phyloP scores from a whole-genome alignment of 306 rosid genomes.

The Rosa rugosa region DNA sequence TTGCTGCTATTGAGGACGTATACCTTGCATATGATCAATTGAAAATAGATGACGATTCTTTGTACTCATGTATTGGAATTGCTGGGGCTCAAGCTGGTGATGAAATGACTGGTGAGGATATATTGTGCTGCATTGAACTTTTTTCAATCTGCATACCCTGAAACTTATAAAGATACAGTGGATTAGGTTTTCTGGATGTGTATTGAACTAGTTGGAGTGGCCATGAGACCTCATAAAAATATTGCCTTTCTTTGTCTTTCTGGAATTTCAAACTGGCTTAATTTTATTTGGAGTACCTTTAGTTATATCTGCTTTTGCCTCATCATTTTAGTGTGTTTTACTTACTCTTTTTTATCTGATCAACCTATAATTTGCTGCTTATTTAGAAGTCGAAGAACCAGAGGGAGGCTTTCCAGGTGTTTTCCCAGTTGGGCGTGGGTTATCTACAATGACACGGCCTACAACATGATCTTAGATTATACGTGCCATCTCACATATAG shows the following conservation, averaged over 20 bases:
- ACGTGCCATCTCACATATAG: background rate
- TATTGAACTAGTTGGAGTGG: background rate
- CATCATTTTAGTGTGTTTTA: slow-evolving; percentile 7
- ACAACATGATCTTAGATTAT: slow-evolving; percentile 54
- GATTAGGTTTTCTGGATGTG: background rate
- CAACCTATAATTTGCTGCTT: slow-evolving; percentile 41
- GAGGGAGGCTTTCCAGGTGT: slow-evolving; percentile 72
- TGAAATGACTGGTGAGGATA: slow-evolving; percentile 51
- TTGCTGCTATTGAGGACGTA: slow-evolving; percentile 72
- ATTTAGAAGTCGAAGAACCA: slow-evolving; percentile 62
- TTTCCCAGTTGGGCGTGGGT: slow-evolving; percentile 82
- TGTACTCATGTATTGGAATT: slow-evolving; percentile 85
- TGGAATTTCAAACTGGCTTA: no score
- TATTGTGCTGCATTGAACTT: slow-evolving; percentile 23
- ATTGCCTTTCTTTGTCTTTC: background rate
- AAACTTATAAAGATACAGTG: background rate
- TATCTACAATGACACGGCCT: slow-evolving; percentile 95
- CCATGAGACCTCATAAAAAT: background rate
- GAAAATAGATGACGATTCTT: slow-evolving; percentile 79
- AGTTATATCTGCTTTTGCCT: background rate
- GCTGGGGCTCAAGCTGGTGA: slow-evolving; percentile 83
- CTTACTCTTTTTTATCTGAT: background rate
- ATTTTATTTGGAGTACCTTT: background rate
- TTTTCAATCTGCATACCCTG: background rate
- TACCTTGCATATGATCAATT: slow-evolving; percentile 87